Evolutionary conservation across 495 filamentous ascomycete species (phyloP), one percentile per base, ranked within the genome.

Genomic region (Tuber microsphaerosporum): DNA sequence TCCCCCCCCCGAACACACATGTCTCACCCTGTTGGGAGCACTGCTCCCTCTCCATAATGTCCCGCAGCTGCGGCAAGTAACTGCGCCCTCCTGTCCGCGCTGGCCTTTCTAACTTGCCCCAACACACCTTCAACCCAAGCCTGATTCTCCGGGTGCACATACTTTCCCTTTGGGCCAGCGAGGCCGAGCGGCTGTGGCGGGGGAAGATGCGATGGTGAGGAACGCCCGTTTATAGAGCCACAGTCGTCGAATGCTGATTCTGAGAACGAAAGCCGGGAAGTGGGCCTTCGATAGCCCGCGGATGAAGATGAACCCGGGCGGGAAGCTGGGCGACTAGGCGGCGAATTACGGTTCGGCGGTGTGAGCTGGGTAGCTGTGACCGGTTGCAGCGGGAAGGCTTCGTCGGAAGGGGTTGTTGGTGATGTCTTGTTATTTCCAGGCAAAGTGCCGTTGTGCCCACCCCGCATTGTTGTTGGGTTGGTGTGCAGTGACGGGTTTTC

Each of bases 61-160:
- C 84, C 72, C 70, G 69, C 56, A 72, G 48, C 70, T 73, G 76
- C 78, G 70, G 78, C 26, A 2, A 65, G 56, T 65, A 79, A 37
- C 77, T 79, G 8, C 70, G 73, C 72, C 14, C 71, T 81, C 45
- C 76, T 72, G 79, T 82, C 51, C 51, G 81, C 76, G 80, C 78
- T 74, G 2, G 78, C 89, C 39, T 87, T 84, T 41, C 86, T 83
- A 8, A 90, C 89, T 77, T 90, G 89, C 70, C 90, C 89, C 82
- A 92, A 88, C 84, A 93, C 89, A 43, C 88, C 90, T 82, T 93
- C 89, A 4, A 93, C 89, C 91, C 91, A 93, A 61, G 88, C 87
- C 71, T 87, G 84, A 77, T 89, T 89, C 83, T 92, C 88, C 73
- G 88, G 87, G 71, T 86, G 88, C 77, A 93, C 88, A 70, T 87